A percentile compares a stretch with the other conserved stretches of the same genome.
Conservation (phyloP, 2,329 filamentous ascomycete genomes). For the Fusarium redolens region DNA sequence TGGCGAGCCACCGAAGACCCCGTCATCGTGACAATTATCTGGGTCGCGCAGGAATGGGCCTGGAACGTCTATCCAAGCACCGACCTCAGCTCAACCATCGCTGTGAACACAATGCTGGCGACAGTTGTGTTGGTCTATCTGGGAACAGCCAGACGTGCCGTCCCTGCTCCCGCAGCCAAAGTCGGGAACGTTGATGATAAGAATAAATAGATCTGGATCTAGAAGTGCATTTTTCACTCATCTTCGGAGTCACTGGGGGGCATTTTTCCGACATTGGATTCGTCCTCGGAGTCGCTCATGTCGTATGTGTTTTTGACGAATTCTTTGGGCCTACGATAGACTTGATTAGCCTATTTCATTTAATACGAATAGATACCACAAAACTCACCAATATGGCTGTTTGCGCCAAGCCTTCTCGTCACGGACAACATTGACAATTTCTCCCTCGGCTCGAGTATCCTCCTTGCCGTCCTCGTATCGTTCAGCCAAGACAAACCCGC, state of each 20-base stretch:
- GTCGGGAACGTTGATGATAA: conserved; percentile 42
- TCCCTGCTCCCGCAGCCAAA: conserved; percentile 17
- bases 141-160: conserved; percentile 60
- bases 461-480: conserved; percentile 70
- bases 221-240: conserved; percentile 36
- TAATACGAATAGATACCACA: not conserved
- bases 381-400: conserved; percentile 80
- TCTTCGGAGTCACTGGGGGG: conserved; percentile 84
- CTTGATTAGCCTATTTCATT: conserved; percentile 26
- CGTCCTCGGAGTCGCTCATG: conserved; percentile 77
- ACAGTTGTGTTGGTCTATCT: conserved; percentile 74
- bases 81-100: conserved; percentile 64
- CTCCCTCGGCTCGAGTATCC: conserved; percentile 83
- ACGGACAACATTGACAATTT: conserved; percentile 92
- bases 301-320: conserved; percentile 75
- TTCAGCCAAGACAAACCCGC: conserved; percentile 88
- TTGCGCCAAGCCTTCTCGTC: conserved; percentile 95
- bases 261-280: conserved; percentile 86
- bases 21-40: conserved; percentile 73
- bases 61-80: conserved; percentile 96
- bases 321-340: conserved; percentile 74
- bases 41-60: conserved; percentile 86
- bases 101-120: conserved; percentile 76
- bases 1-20: conserved; percentile 81
- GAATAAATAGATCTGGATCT: conserved; percentile 46